Percentiles rank a stretch among this genome's conserved stretches.
Conservation (phyloP, 1,284 basidiomycete genomes). For the Caloboletus firmus region DNA sequence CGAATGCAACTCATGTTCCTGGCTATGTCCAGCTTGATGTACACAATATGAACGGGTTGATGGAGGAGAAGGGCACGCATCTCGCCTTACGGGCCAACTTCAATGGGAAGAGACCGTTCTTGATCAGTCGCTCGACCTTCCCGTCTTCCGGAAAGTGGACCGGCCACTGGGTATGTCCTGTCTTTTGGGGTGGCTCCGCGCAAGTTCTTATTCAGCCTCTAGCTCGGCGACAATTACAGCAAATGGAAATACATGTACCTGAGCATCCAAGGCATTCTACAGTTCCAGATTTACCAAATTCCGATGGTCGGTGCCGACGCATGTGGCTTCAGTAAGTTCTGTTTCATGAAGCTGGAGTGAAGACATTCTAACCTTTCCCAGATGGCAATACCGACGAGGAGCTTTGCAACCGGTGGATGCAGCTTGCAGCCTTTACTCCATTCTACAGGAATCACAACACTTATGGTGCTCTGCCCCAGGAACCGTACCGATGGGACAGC, state of each 20-base stretch:
- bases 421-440: constrained; percentile 72
- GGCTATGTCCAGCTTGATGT: constrained; percentile 41
- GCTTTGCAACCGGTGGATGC: constrained; percentile 82
- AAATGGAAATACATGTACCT: constrained; percentile 62
- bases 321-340: constrained; percentile 58
- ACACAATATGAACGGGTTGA: constrained; percentile 45
- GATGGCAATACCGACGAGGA: constrained; percentile 77
- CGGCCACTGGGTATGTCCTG: constrained; percentile 52
- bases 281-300: constrained; percentile 76
- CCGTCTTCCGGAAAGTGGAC: constrained; percentile 64
- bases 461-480: constrained; percentile 59
- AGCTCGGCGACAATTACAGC: constrained; percentile 74
- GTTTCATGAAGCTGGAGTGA: neutral
- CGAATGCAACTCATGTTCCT: constrained; percentile 43
- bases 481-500: constrained; percentile 75
- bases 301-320: constrained; percentile 78
- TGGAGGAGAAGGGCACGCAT: constrained; percentile 41
- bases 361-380: constrained; percentile 23
- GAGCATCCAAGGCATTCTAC: constrained; percentile 65
- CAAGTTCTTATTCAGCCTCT: neutral
- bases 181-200: neutral
- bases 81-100: constrained; percentile 36
- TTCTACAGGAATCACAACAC: constrained; percentile 74
- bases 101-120: constrained; percentile 42
- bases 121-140: constrained; percentile 50